Percentiles rank a stretch among this genome's conserved stretches.
Conservation (phyloP, 108 stramenopile species). For the Pelagomonas calceolata region DNA sequence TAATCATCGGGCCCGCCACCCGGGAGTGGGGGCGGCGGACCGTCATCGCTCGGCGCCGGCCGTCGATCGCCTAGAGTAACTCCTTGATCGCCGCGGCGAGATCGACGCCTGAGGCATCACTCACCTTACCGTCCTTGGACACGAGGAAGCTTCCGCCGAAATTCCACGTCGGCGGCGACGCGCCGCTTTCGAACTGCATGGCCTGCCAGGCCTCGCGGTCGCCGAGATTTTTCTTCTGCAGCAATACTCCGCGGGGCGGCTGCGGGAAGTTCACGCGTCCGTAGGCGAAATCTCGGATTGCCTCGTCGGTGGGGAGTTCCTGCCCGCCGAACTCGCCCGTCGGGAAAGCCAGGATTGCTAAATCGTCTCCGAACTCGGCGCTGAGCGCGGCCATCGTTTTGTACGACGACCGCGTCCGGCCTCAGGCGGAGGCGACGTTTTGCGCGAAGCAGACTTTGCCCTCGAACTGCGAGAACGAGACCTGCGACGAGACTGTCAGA, state of each 20-base stretch:
- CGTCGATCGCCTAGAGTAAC: too few species aligned
- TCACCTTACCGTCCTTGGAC: background rate
- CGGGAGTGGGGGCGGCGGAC: too few species aligned
- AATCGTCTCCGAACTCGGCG: background rate
- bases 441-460: conserved; percentile 7
- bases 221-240: background rate
- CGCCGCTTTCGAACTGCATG: background rate
- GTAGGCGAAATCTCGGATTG: background rate
- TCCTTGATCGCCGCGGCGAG: too few species aligned
- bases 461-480: background rate
- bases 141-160: conserved; percentile 6
- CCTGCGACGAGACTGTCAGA: too few species aligned
- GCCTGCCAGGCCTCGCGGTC: background rate
- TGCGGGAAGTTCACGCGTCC: background rate
- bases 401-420: conserved; percentile 2
- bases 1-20: too few species aligned
- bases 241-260: background rate
- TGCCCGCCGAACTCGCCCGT: conserved; percentile 7
- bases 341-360: conserved; percentile 1
- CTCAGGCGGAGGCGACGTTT: conserved; percentile 6
- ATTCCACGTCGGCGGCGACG: background rate
- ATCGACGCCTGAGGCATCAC: background rate
- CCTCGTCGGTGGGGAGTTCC: background rate
- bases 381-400: background rate
- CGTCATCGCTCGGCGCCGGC: too few species aligned